A percentile compares a stretch with the other conserved stretches of the same genome.
These are phyloP conservation scores for Paraphoma chrysanthemicola DNA, from an alignment of 2,329 filamentous ascomycete genomes.

Conservation along the genomic window DNA sequence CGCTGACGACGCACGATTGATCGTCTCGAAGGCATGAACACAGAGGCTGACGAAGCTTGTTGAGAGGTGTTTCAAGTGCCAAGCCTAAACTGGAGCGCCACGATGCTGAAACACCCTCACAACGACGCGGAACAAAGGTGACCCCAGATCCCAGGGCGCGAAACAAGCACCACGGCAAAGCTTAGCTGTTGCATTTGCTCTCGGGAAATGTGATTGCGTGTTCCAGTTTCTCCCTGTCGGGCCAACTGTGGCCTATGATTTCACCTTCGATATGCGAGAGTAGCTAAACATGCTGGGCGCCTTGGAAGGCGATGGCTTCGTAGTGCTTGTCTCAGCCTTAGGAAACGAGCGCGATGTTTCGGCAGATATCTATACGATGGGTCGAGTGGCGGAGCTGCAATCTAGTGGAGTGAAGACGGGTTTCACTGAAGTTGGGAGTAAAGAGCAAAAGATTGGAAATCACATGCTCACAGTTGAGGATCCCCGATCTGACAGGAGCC, in stretches of 20 bases:
- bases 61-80: conserved; percentile 31
- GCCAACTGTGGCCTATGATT: not conserved
- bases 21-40: conserved; percentile 16
- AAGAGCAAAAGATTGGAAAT: not conserved
- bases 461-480: not conserved
- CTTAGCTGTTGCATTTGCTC: conserved; percentile 25
- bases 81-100: conserved; percentile 25
- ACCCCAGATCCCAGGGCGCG: conserved; percentile 22
- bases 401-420: not conserved
- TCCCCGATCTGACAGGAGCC: not conserved
- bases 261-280: not conserved
- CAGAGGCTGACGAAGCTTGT: conserved; percentile 25
- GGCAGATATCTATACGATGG: conserved; percentile 3
- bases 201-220: not conserved
- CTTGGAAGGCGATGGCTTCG: not conserved
- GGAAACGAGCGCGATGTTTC: conserved; percentile 6
- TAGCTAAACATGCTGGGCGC: conserved; percentile 10
- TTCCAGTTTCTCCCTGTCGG: conserved; percentile 3
- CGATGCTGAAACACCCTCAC: conserved; percentile 27
- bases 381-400: not conserved
- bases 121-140: conserved; percentile 13
- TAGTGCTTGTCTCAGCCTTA: conserved; percentile 12
- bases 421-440: not conserved
- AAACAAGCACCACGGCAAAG: conserved; percentile 35
- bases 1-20: conserved; percentile 13